phyloP scores from a whole-genome alignment of 495 filamentous ascomycete genomes.

The Penicillium samsonianum region DNA sequence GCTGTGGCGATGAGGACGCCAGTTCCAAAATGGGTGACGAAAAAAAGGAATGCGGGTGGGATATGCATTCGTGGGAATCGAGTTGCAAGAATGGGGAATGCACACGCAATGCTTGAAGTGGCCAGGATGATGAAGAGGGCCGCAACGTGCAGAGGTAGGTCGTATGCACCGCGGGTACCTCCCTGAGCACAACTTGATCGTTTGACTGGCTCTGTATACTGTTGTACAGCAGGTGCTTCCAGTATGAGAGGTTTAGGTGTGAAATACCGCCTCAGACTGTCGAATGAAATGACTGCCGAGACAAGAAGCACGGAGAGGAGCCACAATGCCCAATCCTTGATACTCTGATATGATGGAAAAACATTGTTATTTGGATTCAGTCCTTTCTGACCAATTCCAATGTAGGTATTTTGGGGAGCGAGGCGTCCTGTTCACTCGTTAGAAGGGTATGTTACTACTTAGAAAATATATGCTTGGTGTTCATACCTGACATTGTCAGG shows the following conservation, averaged over 20 bases:
- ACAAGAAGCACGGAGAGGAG: constrained; percentile 32
- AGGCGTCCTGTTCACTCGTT: constrained; percentile 25
- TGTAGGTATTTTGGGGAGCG: constrained; percentile 16
- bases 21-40: constrained; percentile 76
- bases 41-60: constrained; percentile 54
- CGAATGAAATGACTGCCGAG: constrained; percentile 29
- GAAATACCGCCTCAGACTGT: constrained; percentile 16
- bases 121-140: constrained; percentile 67
- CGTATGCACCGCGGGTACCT: constrained; percentile 43
- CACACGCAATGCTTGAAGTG: constrained; percentile 56
- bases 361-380: constrained; percentile 4
- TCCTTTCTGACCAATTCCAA: constrained; percentile 3
- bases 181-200: constrained; percentile 31
- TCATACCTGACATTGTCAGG: constrained; percentile 39
- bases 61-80: constrained; percentile 39
- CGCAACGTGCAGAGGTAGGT: constrained; percentile 63
- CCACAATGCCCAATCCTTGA: constrained; percentile 32
- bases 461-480: neutral
- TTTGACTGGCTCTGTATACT: constrained; percentile 7
- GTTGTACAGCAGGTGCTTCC: constrained; percentile 4
- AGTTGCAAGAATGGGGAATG: constrained; percentile 44
- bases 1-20: constrained; percentile 83
- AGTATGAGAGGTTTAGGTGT: constrained; percentile 1
- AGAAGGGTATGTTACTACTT: neutral
- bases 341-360: constrained; percentile 18